Conservation (phyloP, 2,329 filamentous ascomycete species). For the Tolypocladium inflatum region DNA sequence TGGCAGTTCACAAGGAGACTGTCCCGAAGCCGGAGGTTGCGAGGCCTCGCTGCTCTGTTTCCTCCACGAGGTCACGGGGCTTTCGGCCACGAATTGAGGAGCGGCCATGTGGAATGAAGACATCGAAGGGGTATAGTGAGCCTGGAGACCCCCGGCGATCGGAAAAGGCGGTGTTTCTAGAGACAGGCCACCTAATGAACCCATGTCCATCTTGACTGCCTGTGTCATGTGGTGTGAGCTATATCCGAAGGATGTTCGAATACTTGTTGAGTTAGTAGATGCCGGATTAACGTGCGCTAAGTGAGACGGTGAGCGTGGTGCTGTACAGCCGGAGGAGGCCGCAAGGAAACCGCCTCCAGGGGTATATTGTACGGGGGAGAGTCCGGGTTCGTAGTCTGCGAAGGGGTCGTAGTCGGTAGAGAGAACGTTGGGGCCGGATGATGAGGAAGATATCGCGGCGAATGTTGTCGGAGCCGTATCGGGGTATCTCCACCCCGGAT, state of each 20-base stretch:
- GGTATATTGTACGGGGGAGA: neutral
- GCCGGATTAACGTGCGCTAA: neutral
- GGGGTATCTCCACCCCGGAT: neutral
- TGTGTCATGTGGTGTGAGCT: neutral
- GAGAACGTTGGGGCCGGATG: neutral
- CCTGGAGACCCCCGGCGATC: neutral
- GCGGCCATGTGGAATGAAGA: neutral
- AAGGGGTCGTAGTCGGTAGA: neutral
- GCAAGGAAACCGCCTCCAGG: neutral
- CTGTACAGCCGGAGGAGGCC: neutral
- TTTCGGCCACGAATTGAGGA: neutral
- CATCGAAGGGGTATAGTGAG: neutral
- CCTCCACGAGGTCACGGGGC: neutral
- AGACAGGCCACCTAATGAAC: neutral
- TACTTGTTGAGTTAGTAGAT: neutral
- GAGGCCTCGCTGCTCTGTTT: neutral
- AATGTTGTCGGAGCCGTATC: neutral
- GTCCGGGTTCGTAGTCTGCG: neutral
- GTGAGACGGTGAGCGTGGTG: neutral
- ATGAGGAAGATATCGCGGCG: neutral
- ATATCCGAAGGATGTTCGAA: neutral
- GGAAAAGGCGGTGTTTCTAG: neutral
- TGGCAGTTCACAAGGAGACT: neutral
- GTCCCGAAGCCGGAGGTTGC: neutral
- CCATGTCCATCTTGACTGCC: neutral